phyloP scores from a whole-genome alignment of 129 eudicot species.

The Mikania micrantha region DNA sequence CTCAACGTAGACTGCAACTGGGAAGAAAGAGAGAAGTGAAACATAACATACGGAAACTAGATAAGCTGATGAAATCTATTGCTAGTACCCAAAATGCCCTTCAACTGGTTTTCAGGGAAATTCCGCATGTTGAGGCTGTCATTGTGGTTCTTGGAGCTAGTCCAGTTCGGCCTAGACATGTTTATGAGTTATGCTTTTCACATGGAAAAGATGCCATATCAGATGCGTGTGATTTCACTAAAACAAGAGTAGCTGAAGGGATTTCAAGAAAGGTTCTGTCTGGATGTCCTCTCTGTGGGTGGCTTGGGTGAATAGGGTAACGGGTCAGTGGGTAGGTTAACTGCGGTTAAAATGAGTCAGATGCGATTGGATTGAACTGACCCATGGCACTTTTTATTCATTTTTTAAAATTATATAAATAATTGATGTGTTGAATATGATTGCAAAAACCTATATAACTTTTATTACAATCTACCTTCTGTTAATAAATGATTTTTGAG shows the following conservation, averaged over 20 bases:
- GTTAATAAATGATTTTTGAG: background rate
- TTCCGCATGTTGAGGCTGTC: conserved; percentile 48
- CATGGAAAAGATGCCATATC: conserved; percentile 29
- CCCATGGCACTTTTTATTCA: background rate
- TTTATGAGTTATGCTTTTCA: conserved; percentile 67
- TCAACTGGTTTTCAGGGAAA: conserved; percentile 53
- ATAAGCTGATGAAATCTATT: conserved; percentile 64
- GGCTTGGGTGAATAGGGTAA: background rate
- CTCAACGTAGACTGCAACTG: conserved; percentile 57
- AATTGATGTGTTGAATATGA: background rate
- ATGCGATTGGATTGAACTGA: background rate
- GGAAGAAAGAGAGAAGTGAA: conserved; percentile 80
- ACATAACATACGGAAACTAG: conserved; percentile 62
- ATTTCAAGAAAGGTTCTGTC: conserved; percentile 64
- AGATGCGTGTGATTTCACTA: conserved; percentile 37
- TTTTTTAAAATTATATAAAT: background rate
- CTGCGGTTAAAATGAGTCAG: background rate
- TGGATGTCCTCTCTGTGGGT: background rate
- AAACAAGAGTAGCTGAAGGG: conserved; percentile 48
- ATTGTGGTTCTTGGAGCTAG: conserved; percentile 73
- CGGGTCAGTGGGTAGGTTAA: background rate
- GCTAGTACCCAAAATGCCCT: conserved; percentile 57
- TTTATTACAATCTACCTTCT: background rate
- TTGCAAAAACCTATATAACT: background rate
- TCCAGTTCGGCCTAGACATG: conserved; percentile 71